Evolutionary conservation across 2,329 filamentous ascomycete genomes (phyloP).

Genomic region (Parascedosporium putredinis): DNA sequence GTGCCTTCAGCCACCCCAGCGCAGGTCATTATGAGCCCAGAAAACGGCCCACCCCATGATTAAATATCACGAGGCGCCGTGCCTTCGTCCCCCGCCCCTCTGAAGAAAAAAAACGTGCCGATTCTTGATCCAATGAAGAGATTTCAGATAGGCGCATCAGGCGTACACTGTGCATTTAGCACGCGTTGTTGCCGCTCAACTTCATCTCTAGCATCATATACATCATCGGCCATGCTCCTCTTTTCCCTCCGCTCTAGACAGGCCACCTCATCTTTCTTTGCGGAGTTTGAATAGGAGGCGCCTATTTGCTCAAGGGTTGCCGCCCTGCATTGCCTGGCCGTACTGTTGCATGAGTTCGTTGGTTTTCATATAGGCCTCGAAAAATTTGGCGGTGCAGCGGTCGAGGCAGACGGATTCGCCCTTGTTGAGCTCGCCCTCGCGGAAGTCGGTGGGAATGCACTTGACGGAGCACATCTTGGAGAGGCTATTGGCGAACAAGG

Average conservation of each 20-base stretch:
- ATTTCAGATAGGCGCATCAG: too few relatives aligned
- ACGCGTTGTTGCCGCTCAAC: too few relatives aligned
- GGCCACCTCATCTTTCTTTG: too few relatives aligned
- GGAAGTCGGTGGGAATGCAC: conserved; percentile 86
- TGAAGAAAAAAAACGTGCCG: background rate
- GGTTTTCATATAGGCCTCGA: conserved; percentile 96
- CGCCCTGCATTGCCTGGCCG: conserved; percentile 47
- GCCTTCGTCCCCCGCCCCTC: background rate
- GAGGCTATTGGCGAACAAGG: conserved; percentile 41
- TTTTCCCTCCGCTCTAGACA: background rate
- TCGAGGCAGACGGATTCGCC: conserved; percentile 97
- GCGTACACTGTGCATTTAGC: too few relatives aligned
- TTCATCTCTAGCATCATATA: too few relatives aligned
- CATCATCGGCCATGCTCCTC: too few relatives aligned
- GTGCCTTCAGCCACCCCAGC: background rate
- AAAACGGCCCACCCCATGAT: background rate
- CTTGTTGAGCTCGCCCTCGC: conserved; percentile 95
- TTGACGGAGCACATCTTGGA: conserved; percentile 86
- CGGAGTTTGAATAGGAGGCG: too few relatives aligned
- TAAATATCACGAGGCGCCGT: background rate
- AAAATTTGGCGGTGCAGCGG: conserved; percentile 95
- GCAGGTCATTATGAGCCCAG: background rate
- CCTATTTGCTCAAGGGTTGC: too few relatives aligned
- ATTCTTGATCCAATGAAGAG: background rate
- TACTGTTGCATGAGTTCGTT: conserved; percentile 93